Base-by-base conservation (phyloP, 2,329 filamentous ascomycete species). In the Hypoxylon rubiginosum region DNA sequence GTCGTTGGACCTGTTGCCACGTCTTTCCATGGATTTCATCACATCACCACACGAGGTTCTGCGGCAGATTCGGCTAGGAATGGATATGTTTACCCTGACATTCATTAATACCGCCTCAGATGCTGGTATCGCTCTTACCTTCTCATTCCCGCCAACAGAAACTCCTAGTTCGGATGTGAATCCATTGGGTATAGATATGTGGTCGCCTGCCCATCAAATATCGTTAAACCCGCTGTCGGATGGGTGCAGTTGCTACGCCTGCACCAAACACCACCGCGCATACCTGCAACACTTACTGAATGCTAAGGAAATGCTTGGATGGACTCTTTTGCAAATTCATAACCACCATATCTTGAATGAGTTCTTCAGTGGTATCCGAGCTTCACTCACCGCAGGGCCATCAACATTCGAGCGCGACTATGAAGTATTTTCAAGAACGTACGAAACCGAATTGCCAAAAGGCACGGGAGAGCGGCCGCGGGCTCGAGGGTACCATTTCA, bases 281-380 rank as follows among this genome's bases (percentile, higher is more conserved):
- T 99, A 92, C 79, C 76, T 99, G 36, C 91, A 94, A 70, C 96
- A 99, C 78, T 85, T 98, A 0, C 87, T 99, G 5, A 85, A 88
- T 50, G 94, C 96, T 0, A 97, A 94, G 75, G 96, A 99, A 79
- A 98, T 99, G 96, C 88, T 97, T 4, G 95, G 91, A 24, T 99
- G 96, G 96, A 92, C 91, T 0, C 84, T 99, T 7, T 84, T 99
- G 7, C 95, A 98, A 78, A 86, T 97, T 3, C 96, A 99, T 81
- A 99, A 99, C 77, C 90, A 97, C 77, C 85, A 90, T 66, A 81
- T 91, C 7, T 79, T 97, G 57, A 85, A 87, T 49, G 74, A 81
- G 0, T 97, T 98, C 81, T 97, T 98, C 78, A 78, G 82, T 0
- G 86, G 84, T 0, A 83, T 97, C 6, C 88, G 95, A 19, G 76